Conservation (phyloP, 257 asterid genomes). For the Salvia hispanica region DNA sequence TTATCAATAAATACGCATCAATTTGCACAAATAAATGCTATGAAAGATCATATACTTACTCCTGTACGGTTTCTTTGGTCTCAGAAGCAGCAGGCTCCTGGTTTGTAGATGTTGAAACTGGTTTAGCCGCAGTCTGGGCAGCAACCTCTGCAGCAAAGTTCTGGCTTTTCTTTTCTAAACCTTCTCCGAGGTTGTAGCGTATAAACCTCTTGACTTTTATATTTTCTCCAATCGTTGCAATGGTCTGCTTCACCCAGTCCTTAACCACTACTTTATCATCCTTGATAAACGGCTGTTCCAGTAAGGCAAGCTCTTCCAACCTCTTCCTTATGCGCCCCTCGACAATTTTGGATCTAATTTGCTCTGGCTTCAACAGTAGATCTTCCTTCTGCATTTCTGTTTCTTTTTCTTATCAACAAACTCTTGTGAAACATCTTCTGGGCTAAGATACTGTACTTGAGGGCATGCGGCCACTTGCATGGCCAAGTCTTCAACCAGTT, state of each 20-base stretch:
- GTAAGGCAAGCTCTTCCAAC: slow-evolving; percentile 76
- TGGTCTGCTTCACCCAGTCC: slow-evolving; percentile 94
- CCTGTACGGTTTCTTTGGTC: slow-evolving; percentile 53
- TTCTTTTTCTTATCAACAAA: slow-evolving; percentile 65
- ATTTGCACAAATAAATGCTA: no score
- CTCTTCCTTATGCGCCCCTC: slow-evolving; percentile 91
- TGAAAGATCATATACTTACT: slow-evolving; percentile 49
- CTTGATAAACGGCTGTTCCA: slow-evolving; percentile 94
- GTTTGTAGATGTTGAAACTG: slow-evolving; percentile 47
- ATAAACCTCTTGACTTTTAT: slow-evolving; percentile 80
- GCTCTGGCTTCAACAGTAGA: slow-evolving; percentile 83
- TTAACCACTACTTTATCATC: slow-evolving; percentile 81
- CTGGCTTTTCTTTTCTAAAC: slow-evolving; percentile 87
- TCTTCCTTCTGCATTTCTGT: slow-evolving; percentile 97
- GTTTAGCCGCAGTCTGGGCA: slow-evolving; percentile 84
- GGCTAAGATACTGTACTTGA: slow-evolving; percentile 70
- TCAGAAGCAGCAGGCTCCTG: slow-evolving; percentile 55
- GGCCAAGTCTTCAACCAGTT: slow-evolving; percentile 85
- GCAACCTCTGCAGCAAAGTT: slow-evolving; percentile 99
- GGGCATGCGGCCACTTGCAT: slow-evolving; percentile 99
- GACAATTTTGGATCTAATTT: slow-evolving; percentile 81
- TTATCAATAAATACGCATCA: slow-evolving; percentile 6
- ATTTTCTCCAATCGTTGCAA: slow-evolving; percentile 92
- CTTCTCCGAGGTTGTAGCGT: slow-evolving; percentile 95
- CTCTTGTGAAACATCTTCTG: slow-evolving; percentile 84